phyloP scores from a whole-genome alignment of 83 land plant genomes.

The Thuja plicata region DNA sequence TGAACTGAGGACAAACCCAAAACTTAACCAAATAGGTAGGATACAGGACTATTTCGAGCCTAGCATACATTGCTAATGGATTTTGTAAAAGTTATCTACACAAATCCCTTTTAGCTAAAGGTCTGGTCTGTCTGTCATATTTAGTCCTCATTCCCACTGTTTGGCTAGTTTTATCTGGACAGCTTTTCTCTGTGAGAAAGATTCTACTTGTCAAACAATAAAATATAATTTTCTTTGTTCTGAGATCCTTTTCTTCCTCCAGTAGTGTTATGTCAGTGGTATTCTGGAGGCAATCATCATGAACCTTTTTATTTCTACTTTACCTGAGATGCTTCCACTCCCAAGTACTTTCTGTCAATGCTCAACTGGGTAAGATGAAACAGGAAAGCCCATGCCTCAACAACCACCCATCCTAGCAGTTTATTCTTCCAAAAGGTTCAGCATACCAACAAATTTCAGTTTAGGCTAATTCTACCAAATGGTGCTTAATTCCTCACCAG shows the following conservation, averaged over 20 bases:
- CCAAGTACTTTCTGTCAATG: not conserved
- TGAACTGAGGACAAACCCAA: not conserved
- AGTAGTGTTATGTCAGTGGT: not conserved
- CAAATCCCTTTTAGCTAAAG: not conserved
- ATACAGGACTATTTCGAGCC: not conserved
- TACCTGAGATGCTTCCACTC: not conserved
- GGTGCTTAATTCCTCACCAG: not conserved
- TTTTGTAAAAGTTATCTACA: not conserved
- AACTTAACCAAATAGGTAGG: not conserved
- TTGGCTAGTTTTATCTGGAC: not conserved
- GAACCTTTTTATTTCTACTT: not conserved
- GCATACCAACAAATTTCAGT: not conserved
- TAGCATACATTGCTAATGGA: not conserved
- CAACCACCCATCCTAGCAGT: too few relatives aligned
- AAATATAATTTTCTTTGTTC: not conserved
- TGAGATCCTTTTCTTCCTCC: not conserved
- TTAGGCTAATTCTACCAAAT: not conserved
- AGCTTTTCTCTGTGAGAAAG: not conserved
- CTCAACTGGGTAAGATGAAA: not conserved
- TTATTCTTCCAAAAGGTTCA: too few relatives aligned
- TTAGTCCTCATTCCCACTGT: not conserved
- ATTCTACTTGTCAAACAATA: not conserved
- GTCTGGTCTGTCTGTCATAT: not conserved
- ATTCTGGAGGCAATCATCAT: slow-evolving; percentile 2
- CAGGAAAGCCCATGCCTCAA: not conserved